Base-by-base conservation (phyloP, 208 protist species). In the Trypanosoma melophagium region DNA sequence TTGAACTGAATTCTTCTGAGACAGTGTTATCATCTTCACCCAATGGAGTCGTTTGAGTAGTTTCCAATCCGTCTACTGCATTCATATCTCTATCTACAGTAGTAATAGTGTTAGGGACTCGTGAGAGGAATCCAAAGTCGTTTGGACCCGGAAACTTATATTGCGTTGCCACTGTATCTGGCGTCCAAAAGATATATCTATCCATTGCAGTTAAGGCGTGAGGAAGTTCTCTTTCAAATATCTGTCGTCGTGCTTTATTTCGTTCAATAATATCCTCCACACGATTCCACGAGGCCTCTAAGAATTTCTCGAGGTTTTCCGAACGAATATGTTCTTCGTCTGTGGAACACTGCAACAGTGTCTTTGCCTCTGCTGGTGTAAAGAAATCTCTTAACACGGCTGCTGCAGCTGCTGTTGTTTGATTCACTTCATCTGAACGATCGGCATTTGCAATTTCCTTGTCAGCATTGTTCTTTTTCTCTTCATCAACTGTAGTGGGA, bases 141-240 rank as follows among this genome's bases (percentile, higher is more conserved):
- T 54, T 52, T 16, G 63, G 40, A 3, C 16, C 38, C 22, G 60
- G 60, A 25, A 94, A 58, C 13, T 74, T 54, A 45, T 84, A 94
- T 41, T 76, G 77, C 52, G 40, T 41, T 5, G 75, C 72, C 13
- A 87, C 79, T 53, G 71, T 77, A 3, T 80, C 65, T 0, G 68
- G 52, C 0, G 79, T 81, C 89, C 89, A 94, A 75, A 86, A 94
- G n/a, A 62, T 41, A 53, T 65, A 77, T 14, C 57, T 31, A 8
- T 66, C 52, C 28, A 88, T 57, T 35, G 60, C 44, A 9, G 0
- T 58, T 4, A 85, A 53, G 50, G 60, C 58, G 17, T 65, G 73
- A 1, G 63, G 61, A 14, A 77, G 35, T 55, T 80, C 64, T 0
- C 66, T 76, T n/a, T 54, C 71, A 38, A 86, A 41, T 17, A 53